These are phyloP conservation scores for Malassezia equina DNA, from an alignment of 1,284 basidiomycete species.

Conservation along the genomic window DNA sequence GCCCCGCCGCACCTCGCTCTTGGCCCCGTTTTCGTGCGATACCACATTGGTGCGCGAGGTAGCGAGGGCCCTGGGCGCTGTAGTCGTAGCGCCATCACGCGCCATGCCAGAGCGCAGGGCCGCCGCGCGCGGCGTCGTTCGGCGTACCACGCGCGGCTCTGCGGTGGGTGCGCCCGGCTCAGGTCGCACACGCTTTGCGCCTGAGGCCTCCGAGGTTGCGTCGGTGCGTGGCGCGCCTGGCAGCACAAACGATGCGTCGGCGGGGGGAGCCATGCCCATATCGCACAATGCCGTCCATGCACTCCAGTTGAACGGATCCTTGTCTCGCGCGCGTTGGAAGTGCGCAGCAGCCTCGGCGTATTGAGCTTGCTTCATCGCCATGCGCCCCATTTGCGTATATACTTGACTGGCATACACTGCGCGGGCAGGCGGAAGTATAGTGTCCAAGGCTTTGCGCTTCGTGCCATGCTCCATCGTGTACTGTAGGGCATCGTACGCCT, in stretches of 20 bases:
- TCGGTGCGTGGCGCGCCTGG: conserved; percentile 17
- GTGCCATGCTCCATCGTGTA: conserved; percentile 15
- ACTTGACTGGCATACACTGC: conserved; percentile 22
- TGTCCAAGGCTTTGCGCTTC: conserved; percentile 15
- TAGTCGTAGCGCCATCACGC: not conserved
- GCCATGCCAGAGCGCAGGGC: conserved; percentile 14
- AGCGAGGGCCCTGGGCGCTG: conserved; percentile 7
- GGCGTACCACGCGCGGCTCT: conserved; percentile 4
- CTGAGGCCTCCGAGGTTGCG: conserved; percentile 19
- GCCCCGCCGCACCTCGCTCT: not conserved
- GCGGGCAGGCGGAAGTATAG: not conserved
- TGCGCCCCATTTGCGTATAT: conserved; percentile 25
- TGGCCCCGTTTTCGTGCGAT: not conserved
- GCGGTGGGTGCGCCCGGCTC: conserved; percentile 19
- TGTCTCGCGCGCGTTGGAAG: conserved; percentile 22
- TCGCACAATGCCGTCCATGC: conserved; percentile 39
- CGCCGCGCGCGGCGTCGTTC: conserved; percentile 14
- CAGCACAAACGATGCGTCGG: conserved; percentile 13
- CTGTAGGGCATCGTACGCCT: conserved; percentile 28
- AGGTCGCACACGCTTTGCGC: too few species aligned
- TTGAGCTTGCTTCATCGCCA: conserved; percentile 23
- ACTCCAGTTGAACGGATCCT: conserved; percentile 36
- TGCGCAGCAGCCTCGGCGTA: conserved; percentile 21
- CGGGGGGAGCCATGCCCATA: conserved; percentile 16
- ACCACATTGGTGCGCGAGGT: conserved; percentile 10